A percentile compares a stretch with the other conserved stretches of the same genome.
Conservation (phyloP, 352 stramenopile genomes). For the Halophytophthora batemanensis region DNA sequence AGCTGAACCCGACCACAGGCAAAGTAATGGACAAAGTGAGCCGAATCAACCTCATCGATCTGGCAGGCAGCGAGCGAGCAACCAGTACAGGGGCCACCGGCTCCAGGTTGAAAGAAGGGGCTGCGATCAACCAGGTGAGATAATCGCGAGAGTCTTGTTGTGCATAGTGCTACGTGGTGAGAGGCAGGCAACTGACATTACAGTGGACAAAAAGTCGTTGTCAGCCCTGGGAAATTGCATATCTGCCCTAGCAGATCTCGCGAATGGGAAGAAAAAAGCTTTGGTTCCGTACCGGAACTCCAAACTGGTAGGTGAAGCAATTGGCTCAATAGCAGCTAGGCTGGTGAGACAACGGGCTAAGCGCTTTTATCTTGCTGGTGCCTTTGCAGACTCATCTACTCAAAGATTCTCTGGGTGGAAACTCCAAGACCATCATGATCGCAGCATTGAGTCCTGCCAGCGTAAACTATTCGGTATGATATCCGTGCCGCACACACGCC, state of each 20-base stretch:
- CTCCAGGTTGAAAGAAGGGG: constrained; percentile 88
- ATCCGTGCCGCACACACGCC: neutral
- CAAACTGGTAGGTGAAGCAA: constrained; percentile 69
- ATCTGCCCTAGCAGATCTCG: constrained; percentile 82
- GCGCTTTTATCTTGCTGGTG: neutral
- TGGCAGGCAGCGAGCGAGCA: constrained; percentile 89
- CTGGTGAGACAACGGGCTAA: neutral
- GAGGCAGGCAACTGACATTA: constrained; percentile 2
- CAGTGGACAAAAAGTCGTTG: constrained; percentile 53
- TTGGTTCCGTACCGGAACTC: constrained; percentile 92
- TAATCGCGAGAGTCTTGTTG: neutral
- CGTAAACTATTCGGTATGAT: constrained; percentile 78
- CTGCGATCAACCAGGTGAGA: constrained; percentile 89
- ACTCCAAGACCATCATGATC: constrained; percentile 92
- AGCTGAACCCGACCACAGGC: constrained; percentile 60
- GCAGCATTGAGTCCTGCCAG: constrained; percentile 83
- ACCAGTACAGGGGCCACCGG: constrained; percentile 89
- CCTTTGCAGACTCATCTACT: constrained; percentile 67
- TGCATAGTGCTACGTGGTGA: neutral
- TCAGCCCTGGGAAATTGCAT: constrained; percentile 92
- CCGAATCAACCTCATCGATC: constrained; percentile 89
- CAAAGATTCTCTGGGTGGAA: constrained; percentile 84
- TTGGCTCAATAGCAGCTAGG: neutral
- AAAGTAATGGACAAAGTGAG: constrained; percentile 85
- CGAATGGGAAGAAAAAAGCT: constrained; percentile 83